phyloP scores from a whole-genome alignment of 345 rosid species.

The Salix arbutifolia region DNA sequence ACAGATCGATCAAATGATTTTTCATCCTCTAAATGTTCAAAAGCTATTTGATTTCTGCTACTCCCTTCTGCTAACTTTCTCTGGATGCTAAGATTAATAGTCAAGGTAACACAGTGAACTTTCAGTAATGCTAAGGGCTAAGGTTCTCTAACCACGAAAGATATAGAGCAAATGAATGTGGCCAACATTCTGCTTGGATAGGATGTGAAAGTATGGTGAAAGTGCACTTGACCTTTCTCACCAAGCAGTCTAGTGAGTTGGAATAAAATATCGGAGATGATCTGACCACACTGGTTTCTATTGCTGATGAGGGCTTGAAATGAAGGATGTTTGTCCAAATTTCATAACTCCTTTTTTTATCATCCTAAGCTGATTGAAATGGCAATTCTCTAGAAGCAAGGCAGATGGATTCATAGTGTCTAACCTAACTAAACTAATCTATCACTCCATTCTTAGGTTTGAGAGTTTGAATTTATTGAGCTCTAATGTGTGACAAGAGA shows the following conservation, averaged over 20 bases:
- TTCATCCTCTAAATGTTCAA: neutral
- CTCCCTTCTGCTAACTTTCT: neutral
- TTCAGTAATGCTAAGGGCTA: neutral
- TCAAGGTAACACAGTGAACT: neutral
- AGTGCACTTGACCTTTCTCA: neutral
- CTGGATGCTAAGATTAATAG: neutral
- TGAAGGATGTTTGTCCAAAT: neutral
- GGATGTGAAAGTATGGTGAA: neutral
- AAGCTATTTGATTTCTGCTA: neutral
- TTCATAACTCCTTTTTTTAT: too few species aligned
- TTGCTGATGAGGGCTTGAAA: neutral
- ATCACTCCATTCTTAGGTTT: neutral
- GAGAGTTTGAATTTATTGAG: neutral
- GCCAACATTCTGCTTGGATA: neutral
- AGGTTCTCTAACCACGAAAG: neutral
- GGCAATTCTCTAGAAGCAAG: neutral
- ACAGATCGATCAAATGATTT: neutral
- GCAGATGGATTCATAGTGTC: neutral
- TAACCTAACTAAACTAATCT: neutral
- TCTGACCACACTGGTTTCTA: neutral
- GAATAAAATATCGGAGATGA: neutral
- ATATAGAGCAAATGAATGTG: neutral
- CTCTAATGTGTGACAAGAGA: neutral
- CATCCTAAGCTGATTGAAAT: neutral
- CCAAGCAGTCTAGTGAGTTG: neutral